Conservation (phyloP, 441 rosid genomes). For the Aleurites moluccanus region DNA sequence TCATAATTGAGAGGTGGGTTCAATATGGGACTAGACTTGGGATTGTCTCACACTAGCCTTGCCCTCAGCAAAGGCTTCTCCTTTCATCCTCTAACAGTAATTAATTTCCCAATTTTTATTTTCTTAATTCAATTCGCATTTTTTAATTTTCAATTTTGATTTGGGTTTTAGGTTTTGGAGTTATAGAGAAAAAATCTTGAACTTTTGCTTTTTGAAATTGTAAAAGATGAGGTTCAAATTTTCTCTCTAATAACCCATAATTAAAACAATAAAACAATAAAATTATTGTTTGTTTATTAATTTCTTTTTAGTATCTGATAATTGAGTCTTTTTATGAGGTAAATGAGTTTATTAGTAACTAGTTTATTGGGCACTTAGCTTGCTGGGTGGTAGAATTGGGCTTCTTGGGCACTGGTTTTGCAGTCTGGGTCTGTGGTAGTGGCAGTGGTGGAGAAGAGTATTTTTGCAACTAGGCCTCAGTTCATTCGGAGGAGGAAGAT, state of each 20-base stretch:
- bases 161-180: constrained; percentile 55
- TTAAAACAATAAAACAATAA: not conserved
- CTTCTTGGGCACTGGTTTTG: constrained; percentile 11
- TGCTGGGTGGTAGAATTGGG: constrained; percentile 12
- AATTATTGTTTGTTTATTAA: not conserved
- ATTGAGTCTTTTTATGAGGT: constrained; percentile 48
- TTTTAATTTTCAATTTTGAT: not conserved
- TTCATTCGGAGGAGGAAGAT: constrained; percentile 3
- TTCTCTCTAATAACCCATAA: not conserved
- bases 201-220: constrained; percentile 58
- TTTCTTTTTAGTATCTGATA: not conserved
- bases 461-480: not conserved
- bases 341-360: constrained; percentile 85
- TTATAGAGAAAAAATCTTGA: constrained; percentile 85
- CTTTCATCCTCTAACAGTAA: constrained; percentile 74
- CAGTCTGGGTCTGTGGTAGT: constrained; percentile 8
- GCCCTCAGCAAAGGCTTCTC: constrained; percentile 84
- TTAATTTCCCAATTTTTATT: not conserved
- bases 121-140: not conserved
- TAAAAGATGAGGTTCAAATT: constrained; percentile 56
- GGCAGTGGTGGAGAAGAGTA: not conserved
- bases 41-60: constrained; percentile 72
- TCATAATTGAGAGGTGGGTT: constrained; percentile 77
- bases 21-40: constrained; percentile 87
- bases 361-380: too few species aligned